phyloP scores from a whole-genome alignment of 192 early-diverging fungal genomes.

The Fimicolochytrium jonesii region DNA sequence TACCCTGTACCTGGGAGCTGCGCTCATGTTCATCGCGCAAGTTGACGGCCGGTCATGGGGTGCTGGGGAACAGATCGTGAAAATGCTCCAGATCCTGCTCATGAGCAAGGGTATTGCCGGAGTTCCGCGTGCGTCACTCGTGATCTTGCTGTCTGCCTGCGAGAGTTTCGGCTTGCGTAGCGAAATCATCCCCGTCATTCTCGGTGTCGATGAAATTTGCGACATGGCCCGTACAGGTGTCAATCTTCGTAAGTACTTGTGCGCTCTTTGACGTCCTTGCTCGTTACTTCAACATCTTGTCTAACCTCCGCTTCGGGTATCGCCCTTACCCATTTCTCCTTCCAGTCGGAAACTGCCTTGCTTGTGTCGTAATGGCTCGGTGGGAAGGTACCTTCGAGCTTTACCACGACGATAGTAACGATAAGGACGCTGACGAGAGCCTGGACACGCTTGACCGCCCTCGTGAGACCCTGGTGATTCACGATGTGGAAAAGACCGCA shows the following conservation, averaged over 20 bases:
- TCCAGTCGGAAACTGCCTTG: conserved; percentile 63
- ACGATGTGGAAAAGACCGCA: too few relatives aligned
- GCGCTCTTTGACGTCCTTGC: neutral
- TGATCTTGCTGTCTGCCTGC: conserved; percentile 56
- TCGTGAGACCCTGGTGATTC: too few relatives aligned
- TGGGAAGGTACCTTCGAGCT: conserved; percentile 66
- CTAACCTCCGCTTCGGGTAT: neutral
- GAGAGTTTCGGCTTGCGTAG: conserved; percentile 51
- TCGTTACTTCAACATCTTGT: neutral
- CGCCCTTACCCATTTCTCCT: neutral
- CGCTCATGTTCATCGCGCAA: conserved; percentile 68
- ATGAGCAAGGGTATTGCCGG: conserved; percentile 58
- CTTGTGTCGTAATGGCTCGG: conserved; percentile 56
- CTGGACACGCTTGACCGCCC: too few relatives aligned
- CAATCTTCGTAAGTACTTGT: conserved; percentile 43
- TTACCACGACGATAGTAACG: conserved; percentile 1
- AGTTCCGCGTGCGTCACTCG: conserved; percentile 52
- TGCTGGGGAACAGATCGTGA: conserved; percentile 55
- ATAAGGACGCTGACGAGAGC: neutral
- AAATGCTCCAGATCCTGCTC: conserved; percentile 65
- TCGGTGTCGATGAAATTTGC: conserved; percentile 74
- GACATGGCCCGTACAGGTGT: conserved; percentile 70
- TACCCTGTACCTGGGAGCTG: conserved; percentile 66
- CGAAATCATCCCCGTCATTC: conserved; percentile 56
- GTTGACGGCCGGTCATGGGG: conserved; percentile 40